phyloP scores from a whole-genome alignment of 1,284 basidiomycete species.

The Exobasidium rhododendri region DNA sequence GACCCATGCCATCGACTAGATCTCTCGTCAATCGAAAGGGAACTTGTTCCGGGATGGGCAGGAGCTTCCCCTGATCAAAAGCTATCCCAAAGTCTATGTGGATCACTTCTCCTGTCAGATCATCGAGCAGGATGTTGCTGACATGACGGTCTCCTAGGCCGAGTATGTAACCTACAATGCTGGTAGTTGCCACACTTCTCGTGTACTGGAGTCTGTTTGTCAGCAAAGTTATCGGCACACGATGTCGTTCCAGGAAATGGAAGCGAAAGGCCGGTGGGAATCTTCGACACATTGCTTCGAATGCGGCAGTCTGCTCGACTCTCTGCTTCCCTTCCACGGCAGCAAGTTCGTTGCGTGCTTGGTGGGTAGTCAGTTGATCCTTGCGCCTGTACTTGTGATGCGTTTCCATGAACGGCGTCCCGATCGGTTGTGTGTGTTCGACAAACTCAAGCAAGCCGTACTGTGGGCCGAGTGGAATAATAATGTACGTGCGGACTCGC shows the following conservation, averaged over 20 bases:
- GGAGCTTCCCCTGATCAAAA: conserved; percentile 84
- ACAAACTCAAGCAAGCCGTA: conserved; percentile 92
- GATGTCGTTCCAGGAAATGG: conserved; percentile 86
- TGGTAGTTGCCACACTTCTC: conserved; percentile 85
- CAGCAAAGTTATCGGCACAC: conserved; percentile 85
- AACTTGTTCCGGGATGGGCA: conserved; percentile 80
- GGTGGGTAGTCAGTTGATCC: conserved; percentile 25
- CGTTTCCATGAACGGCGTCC: conserved; percentile 63
- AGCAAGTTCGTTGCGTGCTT: conserved; percentile 28
- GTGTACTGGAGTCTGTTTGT: conserved; percentile 86
- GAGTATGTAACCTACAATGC: conserved; percentile 87
- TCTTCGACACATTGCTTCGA: conserved; percentile 61
- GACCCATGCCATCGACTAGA: conserved; percentile 89
- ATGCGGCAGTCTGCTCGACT: conserved; percentile 55
- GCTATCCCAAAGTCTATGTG: conserved; percentile 96
- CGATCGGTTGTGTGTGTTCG: conserved; percentile 69
- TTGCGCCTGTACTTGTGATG: conserved; percentile 58
- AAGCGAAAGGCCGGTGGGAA: conserved; percentile 87
- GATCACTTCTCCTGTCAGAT: conserved; percentile 75
- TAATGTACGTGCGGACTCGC: conserved; percentile 77
- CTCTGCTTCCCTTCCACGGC: conserved; percentile 19
- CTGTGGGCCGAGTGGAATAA: conserved; percentile 76
- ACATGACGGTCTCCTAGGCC: conserved; percentile 90
- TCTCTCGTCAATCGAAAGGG: conserved; percentile 93
- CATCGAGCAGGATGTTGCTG: conserved; percentile 88